Conservation (phyloP, 495 filamentous ascomycete genomes). For the Saxispiralis lemnorum region DNA sequence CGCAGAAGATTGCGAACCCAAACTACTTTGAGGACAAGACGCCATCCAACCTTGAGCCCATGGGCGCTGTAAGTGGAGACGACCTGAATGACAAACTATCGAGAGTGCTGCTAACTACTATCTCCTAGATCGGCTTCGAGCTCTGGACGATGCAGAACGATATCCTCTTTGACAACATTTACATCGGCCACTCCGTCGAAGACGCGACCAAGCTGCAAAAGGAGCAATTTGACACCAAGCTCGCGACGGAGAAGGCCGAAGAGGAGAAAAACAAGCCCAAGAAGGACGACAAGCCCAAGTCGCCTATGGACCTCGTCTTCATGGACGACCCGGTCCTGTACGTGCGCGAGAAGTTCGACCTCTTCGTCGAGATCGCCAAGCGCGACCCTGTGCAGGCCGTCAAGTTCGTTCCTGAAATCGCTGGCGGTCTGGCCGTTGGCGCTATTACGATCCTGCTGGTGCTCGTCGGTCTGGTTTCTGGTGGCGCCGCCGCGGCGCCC, state of each 20-base stretch:
- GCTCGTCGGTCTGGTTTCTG: conserved; percentile 38
- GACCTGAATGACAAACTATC: neutral
- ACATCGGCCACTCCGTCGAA: conserved; percentile 92
- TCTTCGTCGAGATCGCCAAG: conserved; percentile 30
- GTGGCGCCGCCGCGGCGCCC: conserved; percentile 33
- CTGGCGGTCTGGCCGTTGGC: conserved; percentile 56
- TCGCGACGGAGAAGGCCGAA: conserved; percentile 61
- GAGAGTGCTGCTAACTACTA: conserved; percentile 10
- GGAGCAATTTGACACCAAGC: conserved; percentile 89
- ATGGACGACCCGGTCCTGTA: conserved; percentile 78
- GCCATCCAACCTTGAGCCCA: conserved; percentile 90
- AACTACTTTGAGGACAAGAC: conserved; percentile 95
- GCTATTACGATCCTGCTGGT: conserved; percentile 50
- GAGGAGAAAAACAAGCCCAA: conserved; percentile 74
- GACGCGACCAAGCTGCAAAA: conserved; percentile 81
- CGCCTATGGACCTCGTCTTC: conserved; percentile 67
- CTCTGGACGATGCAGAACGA: conserved; percentile 99
- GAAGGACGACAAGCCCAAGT: conserved; percentile 41
- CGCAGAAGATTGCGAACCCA: conserved; percentile 92
- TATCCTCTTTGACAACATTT: conserved; percentile 99
- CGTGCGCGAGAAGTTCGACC: conserved; percentile 45
- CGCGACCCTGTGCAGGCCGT: conserved; percentile 76
- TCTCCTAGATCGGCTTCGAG: conserved; percentile 72
- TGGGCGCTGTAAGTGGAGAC: conserved; percentile 64
- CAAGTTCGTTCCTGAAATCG: conserved; percentile 81